Base-by-base conservation (phyloP, 345 rosid species). In the Boechera divaricarpa region DNA sequence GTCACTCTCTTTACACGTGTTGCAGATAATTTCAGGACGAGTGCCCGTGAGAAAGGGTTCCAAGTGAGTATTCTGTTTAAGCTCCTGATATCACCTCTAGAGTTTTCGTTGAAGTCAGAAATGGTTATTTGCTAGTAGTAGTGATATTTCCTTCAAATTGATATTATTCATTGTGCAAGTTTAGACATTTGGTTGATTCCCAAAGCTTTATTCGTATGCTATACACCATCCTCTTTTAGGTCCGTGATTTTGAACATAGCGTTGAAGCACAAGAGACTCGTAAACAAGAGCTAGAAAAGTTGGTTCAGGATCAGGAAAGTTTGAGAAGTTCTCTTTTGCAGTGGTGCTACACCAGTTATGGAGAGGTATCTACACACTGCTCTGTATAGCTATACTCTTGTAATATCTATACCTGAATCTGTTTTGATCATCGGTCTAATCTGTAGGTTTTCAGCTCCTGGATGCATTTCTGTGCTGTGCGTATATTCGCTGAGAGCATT, bases 401-500 rank as follows among this genome's bases (percentile, higher is more conserved):
- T 67, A 21, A 47, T 26, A 21, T 35, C 18, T 31, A 62, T 13
- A 53, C 38, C 35, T 2, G 15, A 56, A 74, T 32, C 52, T 68
- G 42, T 29, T 24, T 55, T 10, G 18, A 56, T 67, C 21, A 12
- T 52, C 5, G 77, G 48, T 67, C 53, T 45, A 57, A 24, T 72
- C 54, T 88, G 82, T 84, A 96, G 98, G 97, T 93, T 82, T 96
- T 96, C 79, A 91, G 91, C 83, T 89, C 97, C 10, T 96, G 97
- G 98, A 96, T 96, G 99, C 99, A 96, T 83, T 96, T 96, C 72
- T 96, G 97, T 87, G 98, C 97, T 75, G 91, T 96, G n/a, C 96
- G 98, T 56, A 29, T 88, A 67, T 96, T 90, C 80, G 83, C 97
- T 54, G 98, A 96, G 85, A 93, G 99, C 84, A 96, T 96, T 51